Percentiles rank a stretch among this genome's conserved stretches.
Evolutionary conservation across 2,329 filamentous ascomycete species (phyloP).

Genomic region (Scedosporium apiospermum): DNA sequence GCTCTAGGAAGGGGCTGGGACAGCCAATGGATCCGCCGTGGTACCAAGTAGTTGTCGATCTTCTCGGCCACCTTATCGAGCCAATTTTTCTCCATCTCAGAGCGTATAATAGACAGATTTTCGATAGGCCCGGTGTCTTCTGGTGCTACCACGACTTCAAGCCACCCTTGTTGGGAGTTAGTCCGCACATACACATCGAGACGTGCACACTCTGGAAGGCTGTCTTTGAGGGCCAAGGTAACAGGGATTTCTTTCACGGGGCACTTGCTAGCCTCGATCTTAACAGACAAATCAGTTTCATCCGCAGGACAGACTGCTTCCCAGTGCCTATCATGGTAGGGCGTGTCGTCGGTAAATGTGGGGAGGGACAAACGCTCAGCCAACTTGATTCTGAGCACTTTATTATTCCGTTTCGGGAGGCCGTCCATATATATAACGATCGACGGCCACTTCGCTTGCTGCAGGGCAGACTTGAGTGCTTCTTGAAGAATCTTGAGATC

Average conservation of each 20-base stretch:
- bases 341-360: conserved; percentile 32
- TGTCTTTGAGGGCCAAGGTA: conserved; percentile 13
- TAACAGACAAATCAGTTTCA: conserved; percentile 33
- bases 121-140: no score
- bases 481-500: conserved; percentile 39
- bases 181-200: conserved; percentile 8
- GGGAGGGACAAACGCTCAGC: conserved; percentile 35
- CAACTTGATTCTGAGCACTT: conserved; percentile 44
- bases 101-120: background rate
- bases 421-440: conserved; percentile 45
- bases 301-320: conserved; percentile 37
- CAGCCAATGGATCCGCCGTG: conserved; percentile 24
- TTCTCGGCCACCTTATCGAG: conserved; percentile 8
- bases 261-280: conserved; percentile 27
- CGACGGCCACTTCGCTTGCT: conserved; percentile 42
- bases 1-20: conserved; percentile 22
- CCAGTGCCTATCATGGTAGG: conserved; percentile 35
- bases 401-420: conserved; percentile 46
- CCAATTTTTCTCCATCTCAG: background rate
- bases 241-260: conserved; percentile 19
- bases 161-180: conserved; percentile 8
- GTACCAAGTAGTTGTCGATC: conserved; percentile 27
- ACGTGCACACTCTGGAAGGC: conserved; percentile 3
- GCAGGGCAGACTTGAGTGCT: conserved; percentile 35
- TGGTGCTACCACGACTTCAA: conserved; percentile 4